Evolutionary conservation across 169 alveolate genomes (phyloP), one percentile per base, ranked within the genome.

Genomic region (Perkinsus olseni): DNA sequence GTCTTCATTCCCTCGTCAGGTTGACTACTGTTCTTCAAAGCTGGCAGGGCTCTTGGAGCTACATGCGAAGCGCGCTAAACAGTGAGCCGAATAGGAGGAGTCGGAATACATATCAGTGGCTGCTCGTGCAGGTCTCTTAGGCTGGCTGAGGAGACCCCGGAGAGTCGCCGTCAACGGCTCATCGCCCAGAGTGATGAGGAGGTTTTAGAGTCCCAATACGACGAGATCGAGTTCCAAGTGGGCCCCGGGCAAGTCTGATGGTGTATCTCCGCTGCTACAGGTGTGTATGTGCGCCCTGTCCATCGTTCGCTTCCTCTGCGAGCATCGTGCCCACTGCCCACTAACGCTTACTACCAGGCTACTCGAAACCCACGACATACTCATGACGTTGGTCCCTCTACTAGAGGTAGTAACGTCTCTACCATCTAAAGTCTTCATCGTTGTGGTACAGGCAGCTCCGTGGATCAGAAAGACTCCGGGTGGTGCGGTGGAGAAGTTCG

Each of bases 401-500:
- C 39, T 91, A 38, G 92, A 91, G 48, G 50, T 38, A n/a, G 38
- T 62, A 40, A 0, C 8, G 34, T 4, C 37, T 21, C 37, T 3
- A 28, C 82, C 82, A 13, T 28, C 4, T 62, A 24, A 24, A 62
- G 37, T 17, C 6, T 45, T 45, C 62, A 45, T 45, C 82, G 28
- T 62, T 6, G 28, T 62, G 82, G 37, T 24, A 13, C 82, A 62
- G 82, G 82, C 82, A 62, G 82, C 82, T 24, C 92, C 92, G 17
- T 91, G 92, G 92, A 38, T 91, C 0, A n/a, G 92, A 34, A 91
- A 91, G 92, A 38, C 74, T 20, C 74, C 82, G 1, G 34, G 38
- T 36, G 92, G 92, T 17, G 36, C 11, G 48, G 24, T 91, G 74
- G 92, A 91, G 48, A 91, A 91, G 92, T 91, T 91, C 92, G 92